phyloP scores from a whole-genome alignment of 2,329 filamentous ascomycete species.

The Diaporthe sp. region DNA sequence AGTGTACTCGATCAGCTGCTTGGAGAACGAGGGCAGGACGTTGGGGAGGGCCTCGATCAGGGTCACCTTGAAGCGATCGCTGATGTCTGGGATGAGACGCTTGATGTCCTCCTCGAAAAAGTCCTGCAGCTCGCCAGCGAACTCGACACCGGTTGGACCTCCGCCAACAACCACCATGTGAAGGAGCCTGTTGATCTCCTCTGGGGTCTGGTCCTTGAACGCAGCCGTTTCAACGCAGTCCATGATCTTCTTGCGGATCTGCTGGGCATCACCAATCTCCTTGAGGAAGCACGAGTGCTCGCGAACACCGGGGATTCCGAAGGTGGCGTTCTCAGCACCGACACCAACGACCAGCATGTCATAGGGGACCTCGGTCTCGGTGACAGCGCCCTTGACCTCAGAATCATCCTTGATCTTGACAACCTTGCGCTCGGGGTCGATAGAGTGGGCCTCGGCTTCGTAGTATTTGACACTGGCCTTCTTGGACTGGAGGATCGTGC shows the following conservation, averaged over 20 bases:
- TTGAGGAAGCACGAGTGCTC: conserved; percentile 99
- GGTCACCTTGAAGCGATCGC: conserved; percentile 95
- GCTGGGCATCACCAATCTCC: conserved; percentile 96
- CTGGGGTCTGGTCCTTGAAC: conserved; percentile 93
- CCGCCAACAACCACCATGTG: conserved; percentile 98
- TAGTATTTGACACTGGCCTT: conserved; percentile 95
- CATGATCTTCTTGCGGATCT: conserved; percentile 99
- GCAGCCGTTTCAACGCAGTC: conserved; percentile 98
- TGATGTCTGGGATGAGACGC: conserved; percentile 97
- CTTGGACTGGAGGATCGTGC: conserved; percentile 96
- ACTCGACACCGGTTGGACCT: conserved; percentile 97
- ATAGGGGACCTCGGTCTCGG: conserved; percentile 91
- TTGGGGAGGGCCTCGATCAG: conserved; percentile 97
- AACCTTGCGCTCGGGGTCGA: conserved; percentile 91
- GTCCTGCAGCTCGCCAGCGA: conserved; percentile 97
- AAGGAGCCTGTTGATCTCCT: conserved; percentile 92
- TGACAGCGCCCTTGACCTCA: conserved; percentile 87
- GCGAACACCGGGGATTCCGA: conserved; percentile 94
- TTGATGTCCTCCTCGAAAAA: conserved; percentile 99
- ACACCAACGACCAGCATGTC: conserved; percentile 99
- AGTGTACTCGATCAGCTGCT: conserved; percentile 99
- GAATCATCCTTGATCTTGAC: conserved; percentile 93
- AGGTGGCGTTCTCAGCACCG: conserved; percentile 97
- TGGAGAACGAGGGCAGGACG: conserved; percentile 97
- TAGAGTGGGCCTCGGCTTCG: conserved; percentile 96